Conservation (phyloP, 768 basidiomycete species). For the Pulveroboletus sp. region DNA sequence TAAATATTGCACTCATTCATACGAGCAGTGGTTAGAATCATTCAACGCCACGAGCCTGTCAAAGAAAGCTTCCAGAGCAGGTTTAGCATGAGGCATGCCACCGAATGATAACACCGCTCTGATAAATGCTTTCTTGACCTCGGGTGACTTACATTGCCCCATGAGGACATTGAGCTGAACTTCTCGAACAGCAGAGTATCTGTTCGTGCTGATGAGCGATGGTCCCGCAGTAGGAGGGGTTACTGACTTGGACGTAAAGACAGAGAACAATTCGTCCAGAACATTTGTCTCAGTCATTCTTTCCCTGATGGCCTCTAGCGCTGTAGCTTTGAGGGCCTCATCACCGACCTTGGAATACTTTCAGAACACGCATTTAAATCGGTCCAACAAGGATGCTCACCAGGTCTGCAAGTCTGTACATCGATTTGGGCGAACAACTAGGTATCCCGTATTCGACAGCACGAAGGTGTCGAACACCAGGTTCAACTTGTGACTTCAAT, state of each 20-base stretch:
- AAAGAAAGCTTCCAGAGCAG: constrained; percentile 15
- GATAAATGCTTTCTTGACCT: constrained; percentile 16
- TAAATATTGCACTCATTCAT: constrained; percentile 1
- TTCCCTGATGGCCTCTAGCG: constrained; percentile 18
- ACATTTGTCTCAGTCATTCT: constrained; percentile 18
- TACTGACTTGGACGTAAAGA: constrained; percentile 24
- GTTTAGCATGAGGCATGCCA: constrained; percentile 8
- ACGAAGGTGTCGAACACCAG: not conserved
- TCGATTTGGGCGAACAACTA: constrained; percentile 35
- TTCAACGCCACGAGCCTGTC: constrained; percentile 9
- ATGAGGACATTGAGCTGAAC: constrained; percentile 17
- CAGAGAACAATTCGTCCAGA: constrained; percentile 25
- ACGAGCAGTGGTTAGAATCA: no score
- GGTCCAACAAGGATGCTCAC: constrained; percentile 9
- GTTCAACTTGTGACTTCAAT: constrained; percentile 15
- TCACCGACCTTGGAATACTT: constrained; percentile 10
- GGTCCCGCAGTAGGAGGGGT: not conserved
- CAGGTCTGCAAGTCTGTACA: constrained; percentile 35
- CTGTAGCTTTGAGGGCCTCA: constrained; percentile 12
- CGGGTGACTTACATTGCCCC: constrained; percentile 1
- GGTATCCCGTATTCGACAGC: constrained; percentile 3
- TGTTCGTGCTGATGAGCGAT: constrained; percentile 1
- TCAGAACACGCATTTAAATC: not conserved
- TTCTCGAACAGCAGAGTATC: constrained; percentile 16
- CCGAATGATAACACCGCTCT: not conserved